Conservation (phyloP, 331 rosid genomes). For the Telfairia occidentalis region DNA sequence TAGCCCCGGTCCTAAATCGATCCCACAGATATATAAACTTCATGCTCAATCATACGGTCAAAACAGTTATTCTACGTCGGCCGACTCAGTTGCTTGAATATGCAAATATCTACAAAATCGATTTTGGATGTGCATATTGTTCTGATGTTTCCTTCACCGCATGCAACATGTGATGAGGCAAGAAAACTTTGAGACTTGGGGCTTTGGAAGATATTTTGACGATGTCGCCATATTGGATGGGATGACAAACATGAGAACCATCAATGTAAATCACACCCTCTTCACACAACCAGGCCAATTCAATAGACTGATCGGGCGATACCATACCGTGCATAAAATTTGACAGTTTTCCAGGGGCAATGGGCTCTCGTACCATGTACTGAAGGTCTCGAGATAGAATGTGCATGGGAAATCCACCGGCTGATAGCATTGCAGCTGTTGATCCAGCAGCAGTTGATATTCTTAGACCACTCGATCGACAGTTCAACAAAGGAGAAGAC, state of each 20-base stretch:
- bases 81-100: not conserved
- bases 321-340: slow-evolving; percentile 51
- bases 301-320: slow-evolving; percentile 35
- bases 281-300: slow-evolving; percentile 41
- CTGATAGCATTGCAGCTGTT: slow-evolving; percentile 91
- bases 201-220: slow-evolving; percentile 59
- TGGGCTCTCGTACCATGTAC: slow-evolving; percentile 89
- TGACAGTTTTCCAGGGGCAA: slow-evolving; percentile 29
- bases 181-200: slow-evolving; percentile 55
- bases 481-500: slow-evolving; percentile 32
- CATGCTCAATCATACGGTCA: not conserved
- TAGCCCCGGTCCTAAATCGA: not conserved
- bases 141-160: not conserved
- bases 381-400: slow-evolving; percentile 66
- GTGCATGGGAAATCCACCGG: slow-evolving; percentile 73
- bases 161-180: slow-evolving; percentile 11
- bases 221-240: slow-evolving; percentile 45
- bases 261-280: slow-evolving; percentile 61
- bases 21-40: not conserved
- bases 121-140: not conserved
- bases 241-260: slow-evolving; percentile 49
- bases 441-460: slow-evolving; percentile 89
- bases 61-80: not conserved
- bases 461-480: slow-evolving; percentile 85
- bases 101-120: not conserved